Evolutionary conservation across 352 stramenopile species (phyloP).

Genomic region (Elongisporangium senticosum): DNA sequence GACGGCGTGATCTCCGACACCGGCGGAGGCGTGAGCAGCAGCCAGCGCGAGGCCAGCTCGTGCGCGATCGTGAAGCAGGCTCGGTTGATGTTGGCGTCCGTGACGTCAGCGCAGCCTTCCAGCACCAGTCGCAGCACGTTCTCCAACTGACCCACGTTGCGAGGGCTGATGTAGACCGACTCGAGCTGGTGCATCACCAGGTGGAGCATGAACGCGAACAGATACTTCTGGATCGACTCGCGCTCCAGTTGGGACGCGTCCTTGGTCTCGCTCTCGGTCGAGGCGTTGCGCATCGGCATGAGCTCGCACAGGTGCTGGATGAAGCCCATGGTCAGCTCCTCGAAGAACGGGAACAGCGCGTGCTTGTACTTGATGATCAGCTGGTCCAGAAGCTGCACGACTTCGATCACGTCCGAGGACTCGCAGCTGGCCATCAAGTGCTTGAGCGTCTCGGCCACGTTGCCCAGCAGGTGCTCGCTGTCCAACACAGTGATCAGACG

Average conservation of each 20-base stretch:
- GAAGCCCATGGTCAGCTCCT: conserved; percentile 60
- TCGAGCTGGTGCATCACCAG: conserved; percentile 67
- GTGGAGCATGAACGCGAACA: conserved; percentile 78
- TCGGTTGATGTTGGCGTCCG: conserved; percentile 70
- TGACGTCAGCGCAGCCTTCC: conserved; percentile 59
- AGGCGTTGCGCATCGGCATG: conserved; percentile 51
- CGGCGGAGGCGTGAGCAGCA: conserved; percentile 19
- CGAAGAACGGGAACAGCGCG: conserved; percentile 56
- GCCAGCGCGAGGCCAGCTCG: conserved; percentile 60
- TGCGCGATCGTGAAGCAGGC: conserved; percentile 71
- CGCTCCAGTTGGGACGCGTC: conserved; percentile 70
- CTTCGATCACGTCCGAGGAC: conserved; percentile 61
- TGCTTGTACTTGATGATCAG: conserved; percentile 85
- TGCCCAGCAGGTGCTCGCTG: conserved; percentile 56
- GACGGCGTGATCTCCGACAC: conserved; percentile 10
- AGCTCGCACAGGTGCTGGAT: conserved; percentile 64
- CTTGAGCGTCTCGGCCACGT: conserved; percentile 53
- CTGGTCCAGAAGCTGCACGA: conserved; percentile 81
- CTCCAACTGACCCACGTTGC: conserved; percentile 61
- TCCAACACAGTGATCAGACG: conserved; percentile 71
- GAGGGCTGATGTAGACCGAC: conserved; percentile 50
- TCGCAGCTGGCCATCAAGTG: conserved; percentile 63
- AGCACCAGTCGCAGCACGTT: conserved; percentile 63
- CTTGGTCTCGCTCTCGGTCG: conserved; percentile 50
- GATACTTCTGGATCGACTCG: conserved; percentile 72